Evolutionary conservation across 768 basidiomycete species (phyloP).

Genomic region (Sutorius australiensis): DNA sequence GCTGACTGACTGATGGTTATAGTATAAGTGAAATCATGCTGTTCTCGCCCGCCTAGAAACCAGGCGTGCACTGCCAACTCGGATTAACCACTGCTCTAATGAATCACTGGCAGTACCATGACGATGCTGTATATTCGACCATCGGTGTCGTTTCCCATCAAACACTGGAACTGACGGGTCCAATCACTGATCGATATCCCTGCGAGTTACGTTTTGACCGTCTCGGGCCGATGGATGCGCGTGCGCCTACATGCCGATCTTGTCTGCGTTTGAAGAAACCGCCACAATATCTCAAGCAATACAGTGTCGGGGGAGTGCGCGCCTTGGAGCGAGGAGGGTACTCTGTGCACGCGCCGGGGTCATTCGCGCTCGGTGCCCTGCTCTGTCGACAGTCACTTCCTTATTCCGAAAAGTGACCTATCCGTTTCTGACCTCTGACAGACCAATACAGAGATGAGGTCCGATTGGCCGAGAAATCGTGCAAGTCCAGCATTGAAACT

Average conservation of each 20-base stretch:
- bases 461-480: not conserved
- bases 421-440: not conserved
- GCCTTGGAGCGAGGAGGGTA: not conserved
- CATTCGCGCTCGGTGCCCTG: not conserved
- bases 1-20: not conserved
- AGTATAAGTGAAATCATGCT: not conserved
- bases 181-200: not conserved
- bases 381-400: not conserved
- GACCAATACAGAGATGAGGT: not conserved
- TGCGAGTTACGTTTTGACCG: not conserved
- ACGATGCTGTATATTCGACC: too few species aligned
- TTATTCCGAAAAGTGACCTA: not conserved
- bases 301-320: not conserved
- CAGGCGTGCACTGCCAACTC: too few species aligned
- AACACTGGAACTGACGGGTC: not conserved
- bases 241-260: constrained; percentile 18
- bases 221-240: constrained; percentile 3
- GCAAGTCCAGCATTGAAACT: not conserved
- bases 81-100: not conserved
- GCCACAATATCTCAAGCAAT: not conserved
- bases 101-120: not conserved
- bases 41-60: not conserved
- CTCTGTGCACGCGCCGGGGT: constrained; percentile 2
- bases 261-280: not conserved
- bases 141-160: not conserved